Evolutionary conservation across 345 rosid species (phyloP), one percentile per base, ranked within the genome.

Genomic region (Erysimum cheiranthoides): DNA sequence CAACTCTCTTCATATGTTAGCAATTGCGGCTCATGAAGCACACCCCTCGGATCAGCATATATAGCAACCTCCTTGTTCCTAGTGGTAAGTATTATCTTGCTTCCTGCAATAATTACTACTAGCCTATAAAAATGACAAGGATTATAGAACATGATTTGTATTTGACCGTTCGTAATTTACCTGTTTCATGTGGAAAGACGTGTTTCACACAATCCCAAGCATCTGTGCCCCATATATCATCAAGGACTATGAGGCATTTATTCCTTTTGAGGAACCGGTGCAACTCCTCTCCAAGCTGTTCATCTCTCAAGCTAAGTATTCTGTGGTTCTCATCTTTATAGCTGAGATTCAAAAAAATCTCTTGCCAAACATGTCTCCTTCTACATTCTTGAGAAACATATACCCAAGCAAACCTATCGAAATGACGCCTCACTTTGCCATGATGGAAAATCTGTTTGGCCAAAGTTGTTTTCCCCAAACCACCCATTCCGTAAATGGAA

Each of bases 401-500:
- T 27, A 74, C 83, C 89, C 83, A 84, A 21, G 89, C 85, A 28
- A 84, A 75, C 2, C 79, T 40, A 5, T 75, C 61, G 11, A 82
- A 87, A 31, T 61, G 67, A 65, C 67, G 71, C 75, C 83, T 84
- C 27, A 84, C 71, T 9, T 36, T 17, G 2, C 11, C 1, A 35
- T 73, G 79, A 49, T 76, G 63, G 46, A 80, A 53, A 0, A 87
- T 39, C 58, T 80, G 78, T 52, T 30, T 84, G 12, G 89, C 89
- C 3, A 87, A 68, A 39, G 91, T 58, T 7, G 88, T 85, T 65
- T 84, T 87, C 10, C 91, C 89, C 34, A 84, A 74, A 27, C 91
- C 91, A 4, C 89, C 85, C 89, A 85, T 85, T n/a, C 92, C 92
- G 3, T 71, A 81, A 1, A 87, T 80, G 1, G 82, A 69, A 36